Conservation (phyloP, 1,284 basidiomycete species). For the Trichosporon ovoides region DNA sequence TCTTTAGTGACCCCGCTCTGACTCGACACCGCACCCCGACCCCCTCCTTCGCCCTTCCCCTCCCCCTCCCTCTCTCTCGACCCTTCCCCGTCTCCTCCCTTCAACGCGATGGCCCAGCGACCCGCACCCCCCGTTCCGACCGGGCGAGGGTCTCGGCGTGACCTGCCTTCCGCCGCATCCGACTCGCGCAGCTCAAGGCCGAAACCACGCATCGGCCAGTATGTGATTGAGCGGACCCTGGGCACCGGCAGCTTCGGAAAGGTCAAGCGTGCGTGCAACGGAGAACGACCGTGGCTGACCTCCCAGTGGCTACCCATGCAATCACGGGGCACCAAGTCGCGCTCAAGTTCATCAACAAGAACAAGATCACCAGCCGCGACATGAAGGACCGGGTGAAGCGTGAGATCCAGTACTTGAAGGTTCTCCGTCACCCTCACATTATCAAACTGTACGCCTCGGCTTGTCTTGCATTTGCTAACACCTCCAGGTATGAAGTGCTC, state of each 20-base stretch:
- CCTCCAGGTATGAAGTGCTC: slow-evolving; percentile 82
- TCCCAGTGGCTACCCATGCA: slow-evolving; percentile 81
- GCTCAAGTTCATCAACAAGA: slow-evolving; percentile 96
- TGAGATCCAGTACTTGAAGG: slow-evolving; percentile 91
- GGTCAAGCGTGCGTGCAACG: slow-evolving; percentile 75
- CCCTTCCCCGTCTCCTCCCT: neutral
- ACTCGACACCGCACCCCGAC: no score
- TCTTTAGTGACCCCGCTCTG: no score
- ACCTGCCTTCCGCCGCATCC: slow-evolving; percentile 11
- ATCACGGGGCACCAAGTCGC: slow-evolving; percentile 93
- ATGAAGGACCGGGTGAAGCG: slow-evolving; percentile 87
- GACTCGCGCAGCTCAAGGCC: slow-evolving; percentile 22
- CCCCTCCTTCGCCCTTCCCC: no score
- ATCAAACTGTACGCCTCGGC: slow-evolving; percentile 72
- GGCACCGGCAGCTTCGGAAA: slow-evolving; percentile 88
- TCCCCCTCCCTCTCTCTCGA: neutral
- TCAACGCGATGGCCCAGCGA: slow-evolving; percentile 35
- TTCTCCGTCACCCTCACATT: slow-evolving; percentile 87
- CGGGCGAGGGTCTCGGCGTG: slow-evolving; percentile 16
- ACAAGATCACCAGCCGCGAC: slow-evolving; percentile 84
- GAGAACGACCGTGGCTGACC: neutral
- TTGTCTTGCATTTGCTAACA: neutral
- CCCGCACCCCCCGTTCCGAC: slow-evolving; percentile 41
- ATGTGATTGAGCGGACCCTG: slow-evolving; percentile 53
- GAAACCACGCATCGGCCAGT: slow-evolving; percentile 48